phyloP scores from a whole-genome alignment of 2,329 filamentous ascomycete species.

The Penicillium sp. region DNA sequence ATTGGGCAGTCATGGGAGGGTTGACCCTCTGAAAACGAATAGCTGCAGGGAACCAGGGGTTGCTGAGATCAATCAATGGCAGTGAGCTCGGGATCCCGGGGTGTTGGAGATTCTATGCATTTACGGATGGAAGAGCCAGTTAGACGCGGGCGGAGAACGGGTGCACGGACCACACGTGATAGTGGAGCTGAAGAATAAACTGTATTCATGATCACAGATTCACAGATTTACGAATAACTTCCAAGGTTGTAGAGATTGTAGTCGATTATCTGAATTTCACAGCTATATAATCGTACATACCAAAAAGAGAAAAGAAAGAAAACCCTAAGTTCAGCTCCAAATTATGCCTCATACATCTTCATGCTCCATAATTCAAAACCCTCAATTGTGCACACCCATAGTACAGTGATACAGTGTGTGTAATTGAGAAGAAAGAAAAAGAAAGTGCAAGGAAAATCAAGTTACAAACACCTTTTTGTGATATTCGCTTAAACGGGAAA shows the following conservation, averaged over 20 bases:
- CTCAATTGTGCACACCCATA: neutral
- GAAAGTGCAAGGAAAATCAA: neutral
- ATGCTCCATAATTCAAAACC: neutral
- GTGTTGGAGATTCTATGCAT: conserved; percentile 13
- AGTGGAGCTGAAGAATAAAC: neutral
- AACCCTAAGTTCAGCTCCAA: neutral
- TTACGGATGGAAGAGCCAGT: conserved; percentile 14
- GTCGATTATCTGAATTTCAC: neutral
- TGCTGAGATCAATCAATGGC: conserved; percentile 16
- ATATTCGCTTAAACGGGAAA: neutral
- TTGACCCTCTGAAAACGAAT: conserved; percentile 9
- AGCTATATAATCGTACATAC: neutral
- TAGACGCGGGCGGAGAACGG: conserved; percentile 13
- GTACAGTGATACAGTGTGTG: neutral
- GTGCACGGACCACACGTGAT: conserved; percentile 16
- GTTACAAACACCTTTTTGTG: neutral
- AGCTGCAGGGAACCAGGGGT: conserved; percentile 17
- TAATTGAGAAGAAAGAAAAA: neutral
- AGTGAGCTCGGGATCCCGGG: conserved; percentile 5
- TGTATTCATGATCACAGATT: neutral
- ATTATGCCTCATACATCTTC: neutral
- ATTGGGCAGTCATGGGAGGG: conserved; percentile 21
- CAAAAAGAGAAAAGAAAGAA: neutral
- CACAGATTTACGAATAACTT: neutral
- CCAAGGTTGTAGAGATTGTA: too few relatives aligned